Evolutionary conservation across 2,329 filamentous ascomycete genomes (phyloP).

Genomic region (Colletotrichum chlorophyti): DNA sequence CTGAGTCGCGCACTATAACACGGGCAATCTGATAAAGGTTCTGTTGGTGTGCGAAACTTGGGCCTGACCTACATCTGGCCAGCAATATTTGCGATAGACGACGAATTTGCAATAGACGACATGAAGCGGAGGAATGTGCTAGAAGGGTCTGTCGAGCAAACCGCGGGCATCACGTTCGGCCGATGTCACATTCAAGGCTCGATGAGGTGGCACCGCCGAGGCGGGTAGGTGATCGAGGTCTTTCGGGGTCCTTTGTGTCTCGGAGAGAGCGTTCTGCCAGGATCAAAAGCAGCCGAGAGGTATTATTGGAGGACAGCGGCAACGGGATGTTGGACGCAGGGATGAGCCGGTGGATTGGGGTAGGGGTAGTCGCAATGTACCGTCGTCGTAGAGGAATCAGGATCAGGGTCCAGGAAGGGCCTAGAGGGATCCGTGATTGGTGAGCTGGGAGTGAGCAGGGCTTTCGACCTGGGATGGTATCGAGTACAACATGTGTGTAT

Average conservation of each 20-base stretch:
- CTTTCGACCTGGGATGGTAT: too few species aligned
- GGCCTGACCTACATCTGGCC: not conserved
- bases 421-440: too few species aligned
- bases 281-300: too few species aligned
- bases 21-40: not conserved
- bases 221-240: conserved; percentile 15
- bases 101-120: too few species aligned
- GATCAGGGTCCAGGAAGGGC: conserved; percentile 14
- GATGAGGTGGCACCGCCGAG: conserved; percentile 15
- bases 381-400: too few species aligned
- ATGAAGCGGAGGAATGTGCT: not conserved
- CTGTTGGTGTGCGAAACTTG: not conserved
- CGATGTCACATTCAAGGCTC: conserved; percentile 24
- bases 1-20: conserved; percentile 8
- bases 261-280: too few species aligned
- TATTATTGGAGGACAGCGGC: too few species aligned
- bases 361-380: too few species aligned
- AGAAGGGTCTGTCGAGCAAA: conserved; percentile 14
- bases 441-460: too few species aligned
- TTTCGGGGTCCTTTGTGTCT: conserved; percentile 16
- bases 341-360: conserved; percentile 6
- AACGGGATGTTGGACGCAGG: conserved; percentile 24
- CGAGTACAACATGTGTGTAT: not conserved
- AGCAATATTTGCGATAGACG: not conserved
- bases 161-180: not conserved